These are phyloP conservation scores for Skeletonema costatum DNA, from an alignment of 108 stramenopile genomes.

Conservation along the genomic window DNA sequence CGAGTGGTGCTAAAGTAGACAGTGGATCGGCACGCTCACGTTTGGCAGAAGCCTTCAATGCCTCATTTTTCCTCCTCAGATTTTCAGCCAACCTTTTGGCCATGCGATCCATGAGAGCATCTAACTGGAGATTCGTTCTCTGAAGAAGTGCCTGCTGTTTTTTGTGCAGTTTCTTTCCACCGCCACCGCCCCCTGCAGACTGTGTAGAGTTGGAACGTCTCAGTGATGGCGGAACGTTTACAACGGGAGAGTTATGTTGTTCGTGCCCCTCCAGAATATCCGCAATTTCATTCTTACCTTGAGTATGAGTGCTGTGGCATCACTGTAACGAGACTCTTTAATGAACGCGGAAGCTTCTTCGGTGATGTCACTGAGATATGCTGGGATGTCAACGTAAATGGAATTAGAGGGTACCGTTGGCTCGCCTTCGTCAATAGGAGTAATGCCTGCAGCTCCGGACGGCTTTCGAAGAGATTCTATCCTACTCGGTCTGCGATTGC, in stretches of 20 bases:
- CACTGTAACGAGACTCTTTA: conserved; percentile 81
- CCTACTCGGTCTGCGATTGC: conserved; percentile 9
- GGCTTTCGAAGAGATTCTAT: conserved; percentile 19
- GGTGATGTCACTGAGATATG: conserved; percentile 69
- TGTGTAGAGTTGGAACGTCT: background rate
- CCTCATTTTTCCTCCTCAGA: conserved; percentile 84
- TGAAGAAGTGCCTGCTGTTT: conserved; percentile 60
- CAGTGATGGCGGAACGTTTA: conserved; percentile 7
- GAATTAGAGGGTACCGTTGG: conserved; percentile 3
- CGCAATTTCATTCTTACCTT: conserved; percentile 71
- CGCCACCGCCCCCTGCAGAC: conserved; percentile 30
- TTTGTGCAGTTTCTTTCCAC: conserved; percentile 59
- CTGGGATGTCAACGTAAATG: conserved; percentile 67
- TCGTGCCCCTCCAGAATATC: conserved; percentile 54
- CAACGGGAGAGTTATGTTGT: conserved; percentile 12
- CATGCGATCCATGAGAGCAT: conserved; percentile 62
- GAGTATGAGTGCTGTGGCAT: conserved; percentile 77
- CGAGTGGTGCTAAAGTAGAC: conserved; percentile 62
- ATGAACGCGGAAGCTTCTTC: conserved; percentile 83
- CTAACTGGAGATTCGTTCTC: conserved; percentile 47
- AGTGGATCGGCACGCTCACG: conserved; percentile 77
- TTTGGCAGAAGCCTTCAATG: conserved; percentile 77
- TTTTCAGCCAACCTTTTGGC: conserved; percentile 75
- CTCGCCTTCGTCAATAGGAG: conserved; percentile 21
- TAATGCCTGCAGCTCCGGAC: background rate